These are phyloP conservation scores for Chytriomyces sp. DNA, from an alignment of 192 early-diverging fungal species.

Conservation along the genomic window DNA sequence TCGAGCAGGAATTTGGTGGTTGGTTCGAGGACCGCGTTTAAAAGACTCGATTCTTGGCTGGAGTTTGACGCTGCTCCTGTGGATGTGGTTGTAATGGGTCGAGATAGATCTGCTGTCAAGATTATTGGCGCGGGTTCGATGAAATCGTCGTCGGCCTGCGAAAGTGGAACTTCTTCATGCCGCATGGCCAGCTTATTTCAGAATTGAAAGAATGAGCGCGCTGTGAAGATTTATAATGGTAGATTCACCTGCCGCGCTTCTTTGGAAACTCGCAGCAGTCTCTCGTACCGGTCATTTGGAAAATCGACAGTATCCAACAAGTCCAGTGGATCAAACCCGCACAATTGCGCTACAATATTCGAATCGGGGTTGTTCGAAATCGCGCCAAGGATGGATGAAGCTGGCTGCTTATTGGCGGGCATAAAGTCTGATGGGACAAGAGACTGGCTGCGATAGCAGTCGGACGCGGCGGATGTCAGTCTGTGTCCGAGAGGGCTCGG, in stretches of 20 bases:
- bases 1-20: conserved; percentile 33
- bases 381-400: conserved; percentile 3
- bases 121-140: not conserved
- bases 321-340: conserved; percentile 63
- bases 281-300: conserved; percentile 60
- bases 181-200: conserved; percentile 33
- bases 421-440: too few species aligned
- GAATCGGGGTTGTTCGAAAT: conserved; percentile 1
- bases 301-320: conserved; percentile 55
- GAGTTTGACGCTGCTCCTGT: not conserved
- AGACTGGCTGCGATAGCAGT: too few species aligned
- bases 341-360: conserved; percentile 43
- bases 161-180: conserved; percentile 20
- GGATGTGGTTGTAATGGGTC: not conserved
- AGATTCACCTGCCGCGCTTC: conserved; percentile 35
- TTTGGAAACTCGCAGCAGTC: conserved; percentile 41
- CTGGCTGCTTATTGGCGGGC: not conserved
- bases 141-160: not conserved
- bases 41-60: not conserved
- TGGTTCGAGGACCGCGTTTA: conserved; percentile 15
- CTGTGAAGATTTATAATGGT: too few species aligned
- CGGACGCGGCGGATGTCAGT: too few species aligned
- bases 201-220: not conserved
- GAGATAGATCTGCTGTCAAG: too few species aligned
- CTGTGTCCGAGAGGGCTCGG: too few species aligned